A percentile compares a stretch with the other conserved stretches of the same genome.
These are phyloP conservation scores for Moricandia moricandioides DNA, from an alignment of 345 rosid genomes.

Conservation along the genomic window DNA sequence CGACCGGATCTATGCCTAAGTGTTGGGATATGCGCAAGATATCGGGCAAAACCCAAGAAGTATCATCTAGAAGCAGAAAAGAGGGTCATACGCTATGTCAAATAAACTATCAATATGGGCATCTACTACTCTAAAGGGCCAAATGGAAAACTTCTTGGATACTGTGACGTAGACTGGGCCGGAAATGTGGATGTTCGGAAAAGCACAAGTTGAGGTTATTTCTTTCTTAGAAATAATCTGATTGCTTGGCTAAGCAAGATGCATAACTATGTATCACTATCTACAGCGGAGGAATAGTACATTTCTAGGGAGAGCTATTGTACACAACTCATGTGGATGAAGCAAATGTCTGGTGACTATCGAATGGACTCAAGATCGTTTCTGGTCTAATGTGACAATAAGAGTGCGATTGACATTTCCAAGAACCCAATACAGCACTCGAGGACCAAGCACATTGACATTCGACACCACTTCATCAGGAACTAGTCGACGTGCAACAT, in stretches of 20 bases:
- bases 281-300: not conserved
- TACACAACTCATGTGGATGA: not conserved
- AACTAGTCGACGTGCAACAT: too few relatives aligned
- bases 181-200: not conserved
- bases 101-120: not conserved
- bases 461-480: too few relatives aligned
- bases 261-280: not conserved
- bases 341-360: not conserved
- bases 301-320: not conserved
- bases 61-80: not conserved
- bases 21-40: not conserved
- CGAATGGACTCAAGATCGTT: not conserved
- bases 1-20: not conserved
- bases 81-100: not conserved
- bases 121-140: not conserved
- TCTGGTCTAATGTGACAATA: not conserved
- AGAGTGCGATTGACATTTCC: too few relatives aligned
- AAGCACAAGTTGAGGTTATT: not conserved
- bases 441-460: too few relatives aligned
- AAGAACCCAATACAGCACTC: too few relatives aligned
- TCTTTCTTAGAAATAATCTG: not conserved
- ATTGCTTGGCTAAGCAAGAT: not conserved
- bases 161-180: not conserved
- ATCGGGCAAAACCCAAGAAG: not conserved
- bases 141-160: not conserved